Evolutionary conservation across 1,284 basidiomycete genomes (phyloP).

Genomic region (Microbotryum silenes-acaulis): DNA sequence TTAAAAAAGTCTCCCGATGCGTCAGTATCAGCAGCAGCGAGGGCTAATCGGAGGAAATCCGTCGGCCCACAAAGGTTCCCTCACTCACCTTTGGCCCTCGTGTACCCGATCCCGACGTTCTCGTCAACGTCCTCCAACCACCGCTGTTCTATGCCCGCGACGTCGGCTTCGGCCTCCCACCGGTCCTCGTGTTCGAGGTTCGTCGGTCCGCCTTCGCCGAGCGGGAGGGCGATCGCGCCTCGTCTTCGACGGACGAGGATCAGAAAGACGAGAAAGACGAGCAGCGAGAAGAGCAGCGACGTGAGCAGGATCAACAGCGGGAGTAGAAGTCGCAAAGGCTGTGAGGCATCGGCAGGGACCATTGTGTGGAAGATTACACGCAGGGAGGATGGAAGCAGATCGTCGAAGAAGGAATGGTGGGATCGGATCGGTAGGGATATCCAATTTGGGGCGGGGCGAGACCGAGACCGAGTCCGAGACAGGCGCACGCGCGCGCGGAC

Average conservation of each 20-base stretch:
- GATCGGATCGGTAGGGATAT: too few relatives aligned
- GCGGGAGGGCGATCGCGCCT: slow-evolving; percentile 35
- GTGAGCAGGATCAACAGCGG: slow-evolving; percentile 86
- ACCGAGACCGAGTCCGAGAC: too few relatives aligned
- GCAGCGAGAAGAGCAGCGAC: slow-evolving; percentile 82
- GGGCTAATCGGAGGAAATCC: slow-evolving; percentile 1
- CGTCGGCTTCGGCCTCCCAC: slow-evolving; percentile 51
- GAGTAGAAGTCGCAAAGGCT: slow-evolving; percentile 52
- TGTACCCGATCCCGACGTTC: slow-evolving; percentile 60
- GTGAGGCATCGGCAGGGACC: not conserved
- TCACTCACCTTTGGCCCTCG: slow-evolving; percentile 71
- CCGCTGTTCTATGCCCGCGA: slow-evolving; percentile 79
- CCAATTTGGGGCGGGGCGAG: too few relatives aligned
- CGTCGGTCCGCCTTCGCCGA: slow-evolving; percentile 80
- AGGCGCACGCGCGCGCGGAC: too few relatives aligned
- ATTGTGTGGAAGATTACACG: not conserved
- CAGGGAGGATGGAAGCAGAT: too few relatives aligned
- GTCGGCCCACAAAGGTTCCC: slow-evolving; percentile 27
- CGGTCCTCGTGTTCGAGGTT: slow-evolving; percentile 87
- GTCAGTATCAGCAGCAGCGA: not conserved
- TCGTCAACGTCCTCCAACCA: slow-evolving; percentile 85
- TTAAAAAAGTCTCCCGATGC: not conserved
- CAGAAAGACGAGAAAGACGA: slow-evolving; percentile 79
- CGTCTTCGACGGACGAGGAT: slow-evolving; percentile 70
- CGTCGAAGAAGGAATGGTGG: too few relatives aligned